Evolutionary conservation across 768 basidiomycete species (phyloP).

Genomic region (Termitomyces sp.): DNA sequence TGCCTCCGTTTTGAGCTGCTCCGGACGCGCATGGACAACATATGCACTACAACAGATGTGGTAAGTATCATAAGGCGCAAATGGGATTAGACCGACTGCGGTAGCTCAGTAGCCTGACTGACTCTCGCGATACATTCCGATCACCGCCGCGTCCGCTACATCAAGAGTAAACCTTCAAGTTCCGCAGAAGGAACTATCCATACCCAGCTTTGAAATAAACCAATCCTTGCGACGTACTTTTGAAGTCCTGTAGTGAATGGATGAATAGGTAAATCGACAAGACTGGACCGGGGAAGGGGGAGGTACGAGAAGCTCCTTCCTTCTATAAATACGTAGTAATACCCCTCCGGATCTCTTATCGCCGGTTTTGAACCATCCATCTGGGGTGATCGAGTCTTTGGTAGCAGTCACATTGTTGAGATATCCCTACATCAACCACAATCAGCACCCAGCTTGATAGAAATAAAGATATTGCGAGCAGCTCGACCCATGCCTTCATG

Average conservation of each 20-base stretch:
- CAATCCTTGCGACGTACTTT: constrained; percentile 40
- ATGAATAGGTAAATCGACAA: no score
- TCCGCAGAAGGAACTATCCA: constrained; percentile 77
- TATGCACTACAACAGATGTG: constrained; percentile 43
- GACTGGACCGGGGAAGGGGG: not conserved
- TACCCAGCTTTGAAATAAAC: not conserved
- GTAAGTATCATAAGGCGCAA: no score
- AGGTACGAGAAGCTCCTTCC: constrained; percentile 60
- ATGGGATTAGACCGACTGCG: constrained; percentile 39
- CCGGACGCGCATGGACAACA: constrained; percentile 46
- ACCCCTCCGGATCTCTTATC: constrained; percentile 73
- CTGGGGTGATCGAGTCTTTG: constrained; percentile 55
- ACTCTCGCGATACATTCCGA: constrained; percentile 60
- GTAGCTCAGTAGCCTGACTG: constrained; percentile 79
- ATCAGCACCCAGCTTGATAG: no score
- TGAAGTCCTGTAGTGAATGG: constrained; percentile 52
- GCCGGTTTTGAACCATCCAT: constrained; percentile 87
- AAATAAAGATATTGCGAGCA: no score
- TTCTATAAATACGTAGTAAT: constrained; percentile 70
- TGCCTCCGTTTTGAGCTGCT: constrained; percentile 23
- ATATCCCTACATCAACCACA: constrained; percentile 49
- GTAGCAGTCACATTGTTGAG: constrained; percentile 70
- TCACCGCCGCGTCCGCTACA: constrained; percentile 76
- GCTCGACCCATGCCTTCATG: constrained; percentile 82
- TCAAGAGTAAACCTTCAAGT: constrained; percentile 70